These are phyloP conservation scores for Penicillium goetzii DNA, from an alignment of 495 filamentous ascomycete genomes.

Conservation along the genomic window DNA sequence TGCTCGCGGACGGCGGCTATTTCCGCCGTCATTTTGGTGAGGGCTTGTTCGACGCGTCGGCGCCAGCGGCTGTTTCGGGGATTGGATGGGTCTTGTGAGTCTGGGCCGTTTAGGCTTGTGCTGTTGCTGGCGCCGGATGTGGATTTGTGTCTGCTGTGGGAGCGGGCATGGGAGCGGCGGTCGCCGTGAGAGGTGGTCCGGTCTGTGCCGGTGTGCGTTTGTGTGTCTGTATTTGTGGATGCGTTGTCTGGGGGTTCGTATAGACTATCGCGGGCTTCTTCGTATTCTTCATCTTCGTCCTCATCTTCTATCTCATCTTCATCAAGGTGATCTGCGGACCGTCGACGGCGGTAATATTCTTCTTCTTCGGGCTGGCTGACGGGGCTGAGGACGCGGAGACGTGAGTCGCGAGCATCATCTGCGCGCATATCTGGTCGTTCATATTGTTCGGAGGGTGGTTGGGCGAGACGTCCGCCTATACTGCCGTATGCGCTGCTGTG, in stretches of 20 bases:
- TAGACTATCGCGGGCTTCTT: conserved; percentile 44
- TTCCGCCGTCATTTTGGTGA: conserved; percentile 90
- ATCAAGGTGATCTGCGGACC: conserved; percentile 25
- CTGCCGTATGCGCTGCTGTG: conserved; percentile 39
- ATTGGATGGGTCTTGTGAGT: conserved; percentile 15
- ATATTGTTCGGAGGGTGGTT: conserved; percentile 28
- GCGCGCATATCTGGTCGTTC: conserved; percentile 26
- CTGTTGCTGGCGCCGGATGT: conserved; percentile 12
- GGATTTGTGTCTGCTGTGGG: conserved; percentile 18
- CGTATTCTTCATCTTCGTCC: conserved; percentile 55
- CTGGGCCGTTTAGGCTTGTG: conserved; percentile 17
- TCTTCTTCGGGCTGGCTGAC: conserved; percentile 79
- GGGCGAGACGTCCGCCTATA: conserved; percentile 38
- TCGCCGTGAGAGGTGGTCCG: conserved; percentile 7
- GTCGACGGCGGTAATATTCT: conserved; percentile 47
- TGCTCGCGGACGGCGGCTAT: conserved; percentile 93
- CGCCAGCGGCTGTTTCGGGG: conserved; percentile 63
- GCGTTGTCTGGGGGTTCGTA: conserved; percentile 42
- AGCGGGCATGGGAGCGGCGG: conserved; percentile 12
- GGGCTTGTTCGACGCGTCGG: conserved; percentile 79
- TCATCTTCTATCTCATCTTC: conserved; percentile 46
- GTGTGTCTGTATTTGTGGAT: conserved; percentile 23
- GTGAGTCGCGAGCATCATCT: conserved; percentile 30
- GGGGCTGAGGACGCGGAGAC: conserved; percentile 72
- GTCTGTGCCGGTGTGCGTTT: conserved; percentile 26